Evolutionary conservation across 2,329 filamentous ascomycete species (phyloP).

Genomic region (Cladophialophora chaetospira): DNA sequence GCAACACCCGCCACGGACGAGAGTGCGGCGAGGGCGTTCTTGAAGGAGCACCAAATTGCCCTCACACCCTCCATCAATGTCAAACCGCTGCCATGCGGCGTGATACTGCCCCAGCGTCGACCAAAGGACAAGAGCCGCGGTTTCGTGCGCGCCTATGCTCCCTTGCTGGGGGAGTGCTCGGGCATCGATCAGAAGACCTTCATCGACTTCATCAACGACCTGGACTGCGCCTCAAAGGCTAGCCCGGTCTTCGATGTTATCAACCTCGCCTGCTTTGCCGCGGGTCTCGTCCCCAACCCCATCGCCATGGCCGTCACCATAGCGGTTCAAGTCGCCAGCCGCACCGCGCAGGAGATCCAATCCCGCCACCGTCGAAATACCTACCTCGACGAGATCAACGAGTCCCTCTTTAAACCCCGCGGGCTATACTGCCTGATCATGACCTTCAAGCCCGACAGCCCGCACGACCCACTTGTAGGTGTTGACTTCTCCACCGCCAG

Average conservation of each 20-base stretch:
- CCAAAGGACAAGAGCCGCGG: slow-evolving; percentile 52
- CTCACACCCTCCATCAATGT: neutral
- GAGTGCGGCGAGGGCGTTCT: slow-evolving; percentile 19
- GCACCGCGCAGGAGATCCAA: slow-evolving; percentile 25
- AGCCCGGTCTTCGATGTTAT: slow-evolving; percentile 31
- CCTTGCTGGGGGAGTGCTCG: slow-evolving; percentile 45
- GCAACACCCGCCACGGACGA: slow-evolving; percentile 13
- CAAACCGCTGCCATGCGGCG: slow-evolving; percentile 42
- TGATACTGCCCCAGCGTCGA: slow-evolving; percentile 56
- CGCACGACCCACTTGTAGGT: slow-evolving; percentile 29
- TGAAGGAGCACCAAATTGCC: slow-evolving; percentile 11
- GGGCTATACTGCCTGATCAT: slow-evolving; percentile 60
- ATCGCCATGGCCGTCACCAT: slow-evolving; percentile 29
- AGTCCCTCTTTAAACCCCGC: slow-evolving; percentile 58
- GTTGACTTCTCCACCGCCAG: slow-evolving; percentile 35
- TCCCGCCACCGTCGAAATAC: slow-evolving; percentile 47
- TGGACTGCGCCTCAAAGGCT: slow-evolving; percentile 40
- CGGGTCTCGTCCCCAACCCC: slow-evolving; percentile 26
- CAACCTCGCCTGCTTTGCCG: slow-evolving; percentile 30
- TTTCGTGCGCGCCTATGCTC: slow-evolving; percentile 58
- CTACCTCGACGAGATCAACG: slow-evolving; percentile 60
- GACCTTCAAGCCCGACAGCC: slow-evolving; percentile 51
- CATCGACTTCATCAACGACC: slow-evolving; percentile 51
- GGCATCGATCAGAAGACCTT: slow-evolving; percentile 55
- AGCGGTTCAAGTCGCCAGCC: slow-evolving; percentile 22